Evolutionary conservation across 768 basidiomycete species (phyloP).

Genomic region (Pholiota conissans): DNA sequence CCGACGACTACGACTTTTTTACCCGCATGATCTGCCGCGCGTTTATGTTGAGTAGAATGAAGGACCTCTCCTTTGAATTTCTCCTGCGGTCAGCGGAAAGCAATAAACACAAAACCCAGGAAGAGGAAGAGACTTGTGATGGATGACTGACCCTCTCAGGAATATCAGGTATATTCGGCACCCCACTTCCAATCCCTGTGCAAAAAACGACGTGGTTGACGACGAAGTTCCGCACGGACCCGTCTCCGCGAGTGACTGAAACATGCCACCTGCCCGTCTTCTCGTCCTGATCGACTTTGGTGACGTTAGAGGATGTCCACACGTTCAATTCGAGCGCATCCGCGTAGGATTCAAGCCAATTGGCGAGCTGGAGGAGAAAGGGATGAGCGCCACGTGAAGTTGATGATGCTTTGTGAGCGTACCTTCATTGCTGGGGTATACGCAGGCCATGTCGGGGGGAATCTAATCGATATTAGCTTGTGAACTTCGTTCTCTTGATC

Average conservation of each 20-base stretch:
- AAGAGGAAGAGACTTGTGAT: not conserved
- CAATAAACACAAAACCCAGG: no score
- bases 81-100: no score
- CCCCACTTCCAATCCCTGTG: conserved; percentile 51
- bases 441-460: conserved; percentile 57
- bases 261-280: conserved; percentile 45
- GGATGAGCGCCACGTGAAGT: not conserved
- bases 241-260: conserved; percentile 32
- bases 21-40: conserved; percentile 48
- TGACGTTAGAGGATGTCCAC: conserved; percentile 54
- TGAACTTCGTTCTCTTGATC: not conserved
- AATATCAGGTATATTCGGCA: conserved; percentile 43
- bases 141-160: conserved; percentile 36
- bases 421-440: conserved; percentile 53
- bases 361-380: conserved; percentile 44
- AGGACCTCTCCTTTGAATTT: conserved; percentile 48
- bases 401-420: not conserved
- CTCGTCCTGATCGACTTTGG: conserved; percentile 36
- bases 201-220: conserved; percentile 58
- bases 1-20: conserved; percentile 73
- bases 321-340: conserved; percentile 59
- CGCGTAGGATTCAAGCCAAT: conserved; percentile 67
- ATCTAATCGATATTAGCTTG: conserved; percentile 28
- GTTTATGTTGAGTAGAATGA: conserved; percentile 54
- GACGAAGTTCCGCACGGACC: conserved; percentile 34